phyloP scores from a whole-genome alignment of 2,329 filamentous ascomycete genomes.

The Colletotrichum chlorophyti region DNA sequence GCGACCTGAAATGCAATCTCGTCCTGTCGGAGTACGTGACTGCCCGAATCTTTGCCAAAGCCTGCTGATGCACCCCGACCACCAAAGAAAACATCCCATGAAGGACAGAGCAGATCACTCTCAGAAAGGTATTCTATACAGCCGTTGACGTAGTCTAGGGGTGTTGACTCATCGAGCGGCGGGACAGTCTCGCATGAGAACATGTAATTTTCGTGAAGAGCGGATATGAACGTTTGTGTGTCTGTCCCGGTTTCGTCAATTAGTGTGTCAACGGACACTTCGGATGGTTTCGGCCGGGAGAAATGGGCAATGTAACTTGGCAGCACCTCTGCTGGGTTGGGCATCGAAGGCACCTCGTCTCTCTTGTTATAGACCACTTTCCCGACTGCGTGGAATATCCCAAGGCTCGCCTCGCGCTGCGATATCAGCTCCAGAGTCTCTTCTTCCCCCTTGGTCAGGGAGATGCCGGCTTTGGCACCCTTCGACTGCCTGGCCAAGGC shows the following conservation, averaged over 20 bases:
- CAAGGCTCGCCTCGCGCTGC: conserved; percentile 86
- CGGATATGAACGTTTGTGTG: conserved; percentile 85
- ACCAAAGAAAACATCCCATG: conserved; percentile 72
- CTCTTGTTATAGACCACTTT: conserved; percentile 98
- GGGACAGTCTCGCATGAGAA: conserved; percentile 75
- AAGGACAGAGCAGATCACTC: conserved; percentile 82
- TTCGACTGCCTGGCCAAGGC: conserved; percentile 74
- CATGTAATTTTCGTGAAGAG: conserved; percentile 92
- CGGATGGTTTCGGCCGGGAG: conserved; percentile 66
- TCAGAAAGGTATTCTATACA: conserved; percentile 89
- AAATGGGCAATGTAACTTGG: conserved; percentile 65
- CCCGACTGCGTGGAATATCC: conserved; percentile 94
- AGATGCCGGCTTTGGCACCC: conserved; percentile 59
- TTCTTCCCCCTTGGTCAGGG: conserved; percentile 77
- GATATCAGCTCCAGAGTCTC: conserved; percentile 83
- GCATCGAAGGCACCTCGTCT: conserved; percentile 56
- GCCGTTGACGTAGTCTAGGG: conserved; percentile 80
- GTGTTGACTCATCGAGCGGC: conserved; percentile 59
- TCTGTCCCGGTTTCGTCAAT: conserved; percentile 95
- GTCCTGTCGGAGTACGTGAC: conserved; percentile 85
- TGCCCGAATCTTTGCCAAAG: conserved; percentile 62
- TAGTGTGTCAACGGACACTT: conserved; percentile 76
- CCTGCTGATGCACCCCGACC: conserved; percentile 60
- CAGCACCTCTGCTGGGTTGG: conserved; percentile 57
- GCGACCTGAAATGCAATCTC: conserved; percentile 94